phyloP scores from a whole-genome alignment of 805 yeast genomes.

The Hyphopichia homilentoma region DNA sequence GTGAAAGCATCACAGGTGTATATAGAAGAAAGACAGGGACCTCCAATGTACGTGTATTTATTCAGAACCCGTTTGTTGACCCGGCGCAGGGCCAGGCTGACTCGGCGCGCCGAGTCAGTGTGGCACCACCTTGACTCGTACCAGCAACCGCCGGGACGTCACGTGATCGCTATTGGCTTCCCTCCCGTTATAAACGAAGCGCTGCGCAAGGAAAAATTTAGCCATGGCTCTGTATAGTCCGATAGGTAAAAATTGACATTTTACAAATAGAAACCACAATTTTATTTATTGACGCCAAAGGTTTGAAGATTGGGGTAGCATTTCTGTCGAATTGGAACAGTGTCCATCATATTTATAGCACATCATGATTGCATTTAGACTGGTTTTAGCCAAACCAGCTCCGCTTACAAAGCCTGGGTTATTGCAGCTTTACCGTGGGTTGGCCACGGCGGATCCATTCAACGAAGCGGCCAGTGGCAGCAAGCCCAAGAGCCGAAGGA shows the following conservation, averaged over 20 bases:
- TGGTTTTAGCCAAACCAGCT: neutral
- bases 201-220: too few species aligned
- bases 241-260: neutral
- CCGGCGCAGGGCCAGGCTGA: too few species aligned
- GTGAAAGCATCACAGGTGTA: too few species aligned
- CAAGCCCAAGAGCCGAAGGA: constrained; percentile 29
- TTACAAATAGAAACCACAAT: neutral
- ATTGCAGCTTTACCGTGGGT: neutral
- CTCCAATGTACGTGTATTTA: too few species aligned
- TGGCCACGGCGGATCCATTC: constrained; percentile 13
- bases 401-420: neutral
- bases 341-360: too few species aligned
- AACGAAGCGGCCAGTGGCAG: constrained; percentile 1
- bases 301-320: neutral
- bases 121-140: neutral
- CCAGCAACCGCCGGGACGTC: too few species aligned
- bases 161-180: too few species aligned
- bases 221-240: too few species aligned
- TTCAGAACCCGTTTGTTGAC: too few species aligned
- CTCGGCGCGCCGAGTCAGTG: too few species aligned
- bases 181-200: too few species aligned
- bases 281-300: neutral
- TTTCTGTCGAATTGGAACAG: neutral
- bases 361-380: neutral
- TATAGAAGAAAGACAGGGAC: too few species aligned